Evolutionary conservation across 257 asterid species (phyloP).

Genomic region (Craterostigma plantagineum): DNA sequence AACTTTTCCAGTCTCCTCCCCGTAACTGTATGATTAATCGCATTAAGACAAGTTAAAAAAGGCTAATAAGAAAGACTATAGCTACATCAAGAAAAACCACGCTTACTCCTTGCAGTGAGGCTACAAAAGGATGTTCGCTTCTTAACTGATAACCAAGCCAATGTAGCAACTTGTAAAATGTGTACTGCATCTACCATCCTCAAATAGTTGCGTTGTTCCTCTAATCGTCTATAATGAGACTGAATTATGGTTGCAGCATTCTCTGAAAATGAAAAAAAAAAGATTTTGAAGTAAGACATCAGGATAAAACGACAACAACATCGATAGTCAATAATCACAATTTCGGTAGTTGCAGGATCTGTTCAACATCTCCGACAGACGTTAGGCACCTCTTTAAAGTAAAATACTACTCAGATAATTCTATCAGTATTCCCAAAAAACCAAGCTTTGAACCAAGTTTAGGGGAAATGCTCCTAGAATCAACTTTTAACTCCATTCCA

Average conservation of each 20-base stretch:
- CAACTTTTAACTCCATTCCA: not conserved
- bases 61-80: not conserved
- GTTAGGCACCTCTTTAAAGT: too few relatives aligned
- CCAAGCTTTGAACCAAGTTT: too few relatives aligned
- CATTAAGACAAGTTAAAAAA: constrained; percentile 8
- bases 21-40: constrained; percentile 31
- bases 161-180: constrained; percentile 39
- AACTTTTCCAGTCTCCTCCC: constrained; percentile 17
- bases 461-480: not conserved
- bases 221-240: constrained; percentile 42
- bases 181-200: constrained; percentile 33
- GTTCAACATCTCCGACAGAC: too few relatives aligned
- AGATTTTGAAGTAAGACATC: constrained; percentile 5
- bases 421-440: too few relatives aligned
- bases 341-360: too few relatives aligned
- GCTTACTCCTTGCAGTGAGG: constrained; percentile 16
- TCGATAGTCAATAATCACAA: too few relatives aligned
- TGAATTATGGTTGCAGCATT: constrained; percentile 84
- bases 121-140: constrained; percentile 14
- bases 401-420: too few relatives aligned
- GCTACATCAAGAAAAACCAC: too few relatives aligned
- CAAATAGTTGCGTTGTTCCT: constrained; percentile 27
- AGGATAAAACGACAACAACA: too few relatives aligned
- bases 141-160: constrained; percentile 48
- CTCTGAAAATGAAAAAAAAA: constrained; percentile 26